Conservation (phyloP, 2,329 filamentous ascomycete genomes). For the Trichophaea hybrida region DNA sequence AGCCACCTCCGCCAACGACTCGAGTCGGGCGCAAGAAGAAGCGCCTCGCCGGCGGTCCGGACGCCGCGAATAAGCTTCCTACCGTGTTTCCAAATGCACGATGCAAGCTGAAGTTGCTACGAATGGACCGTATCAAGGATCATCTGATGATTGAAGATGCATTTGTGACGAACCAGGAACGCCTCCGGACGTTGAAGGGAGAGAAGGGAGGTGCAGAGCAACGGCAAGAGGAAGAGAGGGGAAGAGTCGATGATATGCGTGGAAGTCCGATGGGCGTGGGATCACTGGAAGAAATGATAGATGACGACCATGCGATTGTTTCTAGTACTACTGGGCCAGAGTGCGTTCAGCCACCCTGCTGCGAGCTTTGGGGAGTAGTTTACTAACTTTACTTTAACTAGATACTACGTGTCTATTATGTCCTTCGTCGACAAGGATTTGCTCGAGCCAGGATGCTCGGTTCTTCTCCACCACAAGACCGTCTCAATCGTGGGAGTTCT, state of each 20-base stretch:
- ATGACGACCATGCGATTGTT: constrained; percentile 97
- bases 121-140: constrained; percentile 98
- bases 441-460: constrained; percentile 86
- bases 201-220: constrained; percentile 59
- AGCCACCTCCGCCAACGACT: constrained; percentile 92
- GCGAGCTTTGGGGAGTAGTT: not conserved
- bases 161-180: constrained; percentile 98
- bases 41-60: constrained; percentile 70
- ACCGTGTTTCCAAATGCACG: constrained; percentile 87
- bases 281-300: constrained; percentile 95
- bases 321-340: constrained; percentile 94
- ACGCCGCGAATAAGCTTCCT: constrained; percentile 87
- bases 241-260: constrained; percentile 93
- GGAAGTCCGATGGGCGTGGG: constrained; percentile 98
- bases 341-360: constrained; percentile 37
- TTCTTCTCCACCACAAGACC: constrained; percentile 91
- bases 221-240: constrained; percentile 83
- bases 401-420: constrained; percentile 91
- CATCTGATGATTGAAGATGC: constrained; percentile 94
- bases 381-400: constrained; percentile 2
- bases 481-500: constrained; percentile 95
- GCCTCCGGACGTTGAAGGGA: constrained; percentile 78
- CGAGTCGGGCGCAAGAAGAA: constrained; percentile 98
- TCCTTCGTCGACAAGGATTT: constrained; percentile 99
- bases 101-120: constrained; percentile 91